Conservation (phyloP, 805 yeast species). For the Yarrowia sp. region DNA sequence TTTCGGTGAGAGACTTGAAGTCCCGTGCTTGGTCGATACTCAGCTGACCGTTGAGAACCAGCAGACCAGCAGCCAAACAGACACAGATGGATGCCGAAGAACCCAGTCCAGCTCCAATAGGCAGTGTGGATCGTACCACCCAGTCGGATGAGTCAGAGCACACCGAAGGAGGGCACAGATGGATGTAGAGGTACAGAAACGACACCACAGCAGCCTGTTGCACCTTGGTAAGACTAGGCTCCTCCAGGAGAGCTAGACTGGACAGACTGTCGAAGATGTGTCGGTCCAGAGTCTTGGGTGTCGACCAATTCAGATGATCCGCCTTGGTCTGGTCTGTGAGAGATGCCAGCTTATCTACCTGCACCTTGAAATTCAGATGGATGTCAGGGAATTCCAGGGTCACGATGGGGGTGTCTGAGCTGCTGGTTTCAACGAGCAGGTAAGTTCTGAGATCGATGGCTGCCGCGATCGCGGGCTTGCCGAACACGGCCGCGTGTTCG, state of each 20-base stretch:
- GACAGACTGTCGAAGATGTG: conserved; percentile 35
- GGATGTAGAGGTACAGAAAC: conserved; percentile 77
- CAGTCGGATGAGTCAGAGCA: conserved; percentile 59
- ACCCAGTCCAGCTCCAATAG: conserved; percentile 97
- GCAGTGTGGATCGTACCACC: conserved; percentile 80
- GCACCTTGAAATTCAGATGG: conserved; percentile 69
- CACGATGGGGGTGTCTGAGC: conserved; percentile 54
- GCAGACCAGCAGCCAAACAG: conserved; percentile 76
- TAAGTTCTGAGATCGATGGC: conserved; percentile 88
- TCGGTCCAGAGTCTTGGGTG: conserved; percentile 40
- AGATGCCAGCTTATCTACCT: conserved; percentile 61
- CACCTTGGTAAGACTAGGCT: conserved; percentile 19
- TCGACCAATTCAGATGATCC: conserved; percentile 32
- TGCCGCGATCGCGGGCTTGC: conserved; percentile 95
- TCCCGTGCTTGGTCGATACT: conserved; percentile 45
- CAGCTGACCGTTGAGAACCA: conserved; percentile 43
- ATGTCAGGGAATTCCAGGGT: conserved; percentile 86
- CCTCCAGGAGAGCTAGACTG: conserved; percentile 9
- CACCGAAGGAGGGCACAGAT: conserved; percentile 57
- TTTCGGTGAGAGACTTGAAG: conserved; percentile 34
- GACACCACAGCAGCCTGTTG: conserved; percentile 68
- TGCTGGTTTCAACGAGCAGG: conserved; percentile 62
- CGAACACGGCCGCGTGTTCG: conserved; percentile 94
- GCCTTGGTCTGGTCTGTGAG: conserved; percentile 19
- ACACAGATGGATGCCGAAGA: conserved; percentile 92